A percentile compares a stretch with the other conserved stretches of the same genome.
Conservation (phyloP, 2,329 filamentous ascomycete genomes). For the Claviceps purpurea region DNA sequence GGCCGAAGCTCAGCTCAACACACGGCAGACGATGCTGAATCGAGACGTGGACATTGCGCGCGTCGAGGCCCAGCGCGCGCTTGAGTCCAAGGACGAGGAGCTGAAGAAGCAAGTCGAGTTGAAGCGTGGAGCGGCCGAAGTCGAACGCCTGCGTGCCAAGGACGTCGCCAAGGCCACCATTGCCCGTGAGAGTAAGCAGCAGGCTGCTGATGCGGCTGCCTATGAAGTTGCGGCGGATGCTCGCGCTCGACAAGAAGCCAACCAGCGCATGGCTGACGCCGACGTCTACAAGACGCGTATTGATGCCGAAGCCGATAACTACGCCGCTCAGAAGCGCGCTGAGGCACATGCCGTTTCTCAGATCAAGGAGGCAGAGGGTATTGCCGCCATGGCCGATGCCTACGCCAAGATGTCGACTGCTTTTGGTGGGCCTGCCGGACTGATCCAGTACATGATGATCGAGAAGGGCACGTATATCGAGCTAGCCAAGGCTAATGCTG, state of each 20-base stretch:
- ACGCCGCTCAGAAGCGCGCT: slow-evolving; percentile 32
- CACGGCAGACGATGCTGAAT: slow-evolving; percentile 57
- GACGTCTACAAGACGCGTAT: slow-evolving; percentile 35
- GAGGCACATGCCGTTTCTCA: slow-evolving; percentile 46
- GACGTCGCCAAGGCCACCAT: slow-evolving; percentile 71
- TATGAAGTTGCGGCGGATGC: slow-evolving; percentile 54
- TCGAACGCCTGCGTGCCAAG: slow-evolving; percentile 64
- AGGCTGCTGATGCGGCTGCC: slow-evolving; percentile 51
- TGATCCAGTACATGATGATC: slow-evolving; percentile 81
- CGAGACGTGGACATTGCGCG: slow-evolving; percentile 64
- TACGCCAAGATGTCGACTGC: slow-evolving; percentile 59
- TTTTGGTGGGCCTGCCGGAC: slow-evolving; percentile 63
- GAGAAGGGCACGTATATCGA: slow-evolving; percentile 67
- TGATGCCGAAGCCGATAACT: slow-evolving; percentile 28
- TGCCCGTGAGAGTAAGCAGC: slow-evolving; percentile 51
- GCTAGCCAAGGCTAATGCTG: slow-evolving; percentile 65
- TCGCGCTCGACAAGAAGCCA: slow-evolving; percentile 37
- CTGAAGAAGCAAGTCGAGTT: slow-evolving; percentile 66
- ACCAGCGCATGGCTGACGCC: slow-evolving; percentile 39
- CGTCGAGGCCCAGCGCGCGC: slow-evolving; percentile 58
- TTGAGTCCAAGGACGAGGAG: slow-evolving; percentile 67
- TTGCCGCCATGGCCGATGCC: slow-evolving; percentile 66
- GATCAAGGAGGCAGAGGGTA: slow-evolving; percentile 64
- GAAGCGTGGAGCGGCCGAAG: slow-evolving; percentile 64
- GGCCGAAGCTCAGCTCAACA: slow-evolving; percentile 64